Evolutionary conservation across 2,329 filamentous ascomycete genomes (phyloP).

Genomic region (Botryotinia globosa): DNA sequence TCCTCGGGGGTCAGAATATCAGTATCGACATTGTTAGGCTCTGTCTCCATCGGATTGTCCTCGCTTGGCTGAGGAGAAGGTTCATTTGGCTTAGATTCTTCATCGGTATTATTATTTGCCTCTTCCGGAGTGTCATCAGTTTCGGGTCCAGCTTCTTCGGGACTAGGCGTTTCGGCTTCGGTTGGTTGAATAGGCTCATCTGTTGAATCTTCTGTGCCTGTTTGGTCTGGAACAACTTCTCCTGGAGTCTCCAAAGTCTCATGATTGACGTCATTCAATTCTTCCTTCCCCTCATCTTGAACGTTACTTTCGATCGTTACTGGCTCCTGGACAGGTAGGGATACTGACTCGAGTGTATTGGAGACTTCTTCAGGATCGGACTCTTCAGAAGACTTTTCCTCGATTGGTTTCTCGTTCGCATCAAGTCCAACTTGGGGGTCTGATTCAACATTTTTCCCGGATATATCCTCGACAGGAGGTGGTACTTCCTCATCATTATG

Average conservation of each 20-base stretch:
- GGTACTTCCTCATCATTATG: background rate
- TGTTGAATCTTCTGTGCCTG: background rate
- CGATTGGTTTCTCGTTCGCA: background rate
- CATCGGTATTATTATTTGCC: background rate
- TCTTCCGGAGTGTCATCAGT: background rate
- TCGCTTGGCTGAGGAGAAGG: background rate
- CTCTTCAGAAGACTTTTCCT: background rate
- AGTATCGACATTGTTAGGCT: background rate
- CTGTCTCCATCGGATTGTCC: background rate
- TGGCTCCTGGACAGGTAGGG: background rate
- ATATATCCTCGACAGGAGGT: background rate
- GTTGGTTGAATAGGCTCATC: conserved; percentile 1
- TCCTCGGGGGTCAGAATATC: background rate
- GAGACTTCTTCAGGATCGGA: background rate
- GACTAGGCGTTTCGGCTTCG: background rate
- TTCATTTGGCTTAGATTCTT: background rate
- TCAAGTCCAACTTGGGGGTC: background rate
- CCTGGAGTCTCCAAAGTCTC: too few species aligned
- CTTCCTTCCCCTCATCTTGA: conserved; percentile 4
- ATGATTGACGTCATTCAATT: background rate
- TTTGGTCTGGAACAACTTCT: background rate
- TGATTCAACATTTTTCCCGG: background rate
- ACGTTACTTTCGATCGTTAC: background rate
- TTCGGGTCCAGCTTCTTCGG: background rate
- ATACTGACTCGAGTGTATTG: background rate